Evolutionary conservation across 805 yeast species (phyloP), one percentile per base, ranked within the genome.

Genomic region (Kazachstania taianensis): DNA sequence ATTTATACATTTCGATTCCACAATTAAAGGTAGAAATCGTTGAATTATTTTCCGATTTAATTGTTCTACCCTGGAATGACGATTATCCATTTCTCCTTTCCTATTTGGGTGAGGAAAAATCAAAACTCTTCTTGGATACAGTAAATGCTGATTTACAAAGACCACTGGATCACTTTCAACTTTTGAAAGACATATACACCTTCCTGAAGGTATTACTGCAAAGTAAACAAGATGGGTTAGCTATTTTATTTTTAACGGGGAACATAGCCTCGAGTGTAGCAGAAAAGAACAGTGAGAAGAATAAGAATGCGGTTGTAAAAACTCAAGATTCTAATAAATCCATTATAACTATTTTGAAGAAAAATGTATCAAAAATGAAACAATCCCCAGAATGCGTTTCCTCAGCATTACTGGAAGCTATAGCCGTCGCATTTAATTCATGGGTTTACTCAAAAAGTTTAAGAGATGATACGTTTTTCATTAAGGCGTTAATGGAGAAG

Each of bases 21-120:
- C 45, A 58, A 0, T 61, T 78, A 39, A 71, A 84, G 40, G 55
- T 59, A 22, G 61, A 62, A 8, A 63, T 83, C 1, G 57, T 83
- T 23, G 69, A 68, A 28, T 52, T 85, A 25, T 55, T 84, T 13
- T 70, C 78, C 4, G 62, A 70, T 4, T 53, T 82, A 28, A 75
- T 81, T 1, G 65, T 63, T 29, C 76, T 75, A 0, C 59, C 62
- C 2, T 75, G 82, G 78, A 64, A 65, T 5, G 60, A 62, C 4
- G 75, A 72, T 19, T 72, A 78, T 23, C 94, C 94, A 3, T 85
- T 95, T 1, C 60, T 89, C 32, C 63, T 89, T 27, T 81, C 96
- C 0, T 84, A 84, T 52, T 60, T 89, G 36, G 92, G 94, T 4
- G 64, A 70, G n/a, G 64, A 67, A 14, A 69, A 73, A 44, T 71